Evolutionary conservation across 805 yeast species (phyloP).

Genomic region (Geotrichum ghanense): DNA sequence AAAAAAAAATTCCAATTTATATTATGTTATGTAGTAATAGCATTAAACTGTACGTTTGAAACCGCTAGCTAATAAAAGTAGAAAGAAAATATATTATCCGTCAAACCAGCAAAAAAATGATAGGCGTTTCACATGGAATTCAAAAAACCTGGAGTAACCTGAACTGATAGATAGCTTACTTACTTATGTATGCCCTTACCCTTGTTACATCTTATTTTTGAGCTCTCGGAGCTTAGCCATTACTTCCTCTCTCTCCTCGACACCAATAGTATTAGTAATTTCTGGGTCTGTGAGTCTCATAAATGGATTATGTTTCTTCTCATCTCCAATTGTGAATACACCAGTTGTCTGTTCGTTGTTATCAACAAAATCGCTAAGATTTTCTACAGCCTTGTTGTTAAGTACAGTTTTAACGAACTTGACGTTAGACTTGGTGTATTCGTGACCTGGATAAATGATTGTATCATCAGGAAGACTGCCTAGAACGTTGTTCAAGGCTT

Average conservation of each 20-base stretch:
- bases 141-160: too few species aligned
- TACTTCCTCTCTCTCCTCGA: constrained; percentile 37
- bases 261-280: constrained; percentile 50
- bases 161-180: too few species aligned
- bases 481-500: constrained; percentile 48
- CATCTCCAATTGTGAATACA: constrained; percentile 72
- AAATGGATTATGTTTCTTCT: constrained; percentile 76
- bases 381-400: constrained; percentile 38
- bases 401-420: constrained; percentile 62
- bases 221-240: constrained; percentile 66
- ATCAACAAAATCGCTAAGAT: constrained; percentile 39
- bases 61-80: too few species aligned
- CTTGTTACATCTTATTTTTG: constrained; percentile 47
- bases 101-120: too few species aligned
- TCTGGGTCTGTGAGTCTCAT: constrained; percentile 62
- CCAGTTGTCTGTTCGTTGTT: constrained; percentile 75
- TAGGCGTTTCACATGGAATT: too few species aligned
- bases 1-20: too few species aligned
- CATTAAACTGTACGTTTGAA: too few species aligned
- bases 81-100: too few species aligned
- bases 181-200: too few species aligned
- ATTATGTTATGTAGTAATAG: too few species aligned
- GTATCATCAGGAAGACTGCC: constrained; percentile 58
- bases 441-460: constrained; percentile 86
- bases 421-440: constrained; percentile 77